Conservation (phyloP, 2,329 filamentous ascomycete genomes). For the Esteya vermicola region DNA sequence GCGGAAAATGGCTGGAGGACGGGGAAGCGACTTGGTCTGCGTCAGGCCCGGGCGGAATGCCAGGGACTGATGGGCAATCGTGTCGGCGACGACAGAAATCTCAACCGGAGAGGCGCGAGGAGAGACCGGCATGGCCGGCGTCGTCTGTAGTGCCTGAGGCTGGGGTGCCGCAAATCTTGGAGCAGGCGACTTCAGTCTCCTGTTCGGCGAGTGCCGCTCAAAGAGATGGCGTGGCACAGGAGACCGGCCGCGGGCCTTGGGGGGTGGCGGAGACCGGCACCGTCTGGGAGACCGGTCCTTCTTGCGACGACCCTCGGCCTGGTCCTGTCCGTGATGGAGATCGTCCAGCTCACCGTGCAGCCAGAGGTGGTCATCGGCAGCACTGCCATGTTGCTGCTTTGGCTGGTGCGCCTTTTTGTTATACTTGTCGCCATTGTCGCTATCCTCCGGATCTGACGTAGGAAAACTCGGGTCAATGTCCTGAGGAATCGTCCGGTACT, state of each 20-base stretch:
- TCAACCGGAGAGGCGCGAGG: conserved; percentile 27
- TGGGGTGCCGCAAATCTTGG: conserved; percentile 25
- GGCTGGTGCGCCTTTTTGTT: conserved; percentile 4
- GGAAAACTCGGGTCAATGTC: conserved; percentile 97
- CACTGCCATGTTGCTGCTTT: conserved; percentile 40
- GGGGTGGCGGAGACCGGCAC: conserved; percentile 40
- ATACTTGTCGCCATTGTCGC: conserved; percentile 54
- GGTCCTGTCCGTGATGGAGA: conserved; percentile 42
- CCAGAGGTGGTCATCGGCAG: conserved; percentile 52
- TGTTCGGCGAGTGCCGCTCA: conserved; percentile 55
- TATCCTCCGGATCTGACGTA: conserved; percentile 79
- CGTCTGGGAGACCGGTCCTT: conserved; percentile 47
- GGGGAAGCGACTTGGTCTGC: conserved; percentile 76
- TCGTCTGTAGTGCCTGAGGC: not conserved
- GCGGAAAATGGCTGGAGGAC: conserved; percentile 59
- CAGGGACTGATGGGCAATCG: conserved; percentile 26
- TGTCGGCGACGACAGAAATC: conserved; percentile 23
- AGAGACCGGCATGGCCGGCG: conserved; percentile 21
- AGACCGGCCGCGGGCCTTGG: conserved; percentile 36
- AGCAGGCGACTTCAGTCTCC: conserved; percentile 52
- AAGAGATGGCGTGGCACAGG: conserved; percentile 46
- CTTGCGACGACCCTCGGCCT: conserved; percentile 32
- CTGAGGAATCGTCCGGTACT: conserved; percentile 75
- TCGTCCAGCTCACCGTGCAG: conserved; percentile 60
- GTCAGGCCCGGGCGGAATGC: conserved; percentile 51